Evolutionary conservation across 1,139 yeast genomes (phyloP), one percentile per base, ranked within the genome.

Genomic region (Cylindricascospora bacillispora): DNA sequence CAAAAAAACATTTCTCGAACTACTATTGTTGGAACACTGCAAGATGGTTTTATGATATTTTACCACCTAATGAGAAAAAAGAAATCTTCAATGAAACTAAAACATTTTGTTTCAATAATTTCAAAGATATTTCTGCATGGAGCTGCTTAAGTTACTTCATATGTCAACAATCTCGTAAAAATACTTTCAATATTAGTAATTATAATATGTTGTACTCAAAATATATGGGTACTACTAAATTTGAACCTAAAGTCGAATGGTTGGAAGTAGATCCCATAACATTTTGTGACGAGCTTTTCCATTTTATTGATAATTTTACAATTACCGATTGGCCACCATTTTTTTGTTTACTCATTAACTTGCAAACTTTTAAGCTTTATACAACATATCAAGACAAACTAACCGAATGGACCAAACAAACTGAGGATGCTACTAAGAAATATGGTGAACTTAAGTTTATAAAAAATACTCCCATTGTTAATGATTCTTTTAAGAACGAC

Each of bases 81-180:
- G 22, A 19, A 5, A 31, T 50, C 2, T 33, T 44, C 11, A 29
- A 34, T 2, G 33, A 33, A 10, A 40, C 56, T 1, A 45, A 49
- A 32, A 25, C 33, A 3, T 59, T 62, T 39, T 60, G 67, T 32
- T 44, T 44, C 22, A 28, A 32, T 5, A 52, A 63, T 36, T 44
- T 56, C 2, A 46, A 53, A 7, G 73, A 68, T 36, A 48, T 57
- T 4, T 63, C 73, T 0, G 56, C 64, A 4, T 69, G 74, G 74
- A 35, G 26, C 31, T 39, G 41, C 24, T 41, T 35, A 4, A 31
- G 36, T 2, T 43, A 43, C 25, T 40, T 47, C 37, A 17, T 39
- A 6, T 29, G 41, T 20, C 42, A 34, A 18, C 26, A 15, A 11
- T 10, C 10, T 18, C n/a, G n/a, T n/a, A n/a, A n/a, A n/a, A n/a